Base-by-base conservation (phyloP, 2,329 filamentous ascomycete species). In the Colletotrichum lupini region DNA sequence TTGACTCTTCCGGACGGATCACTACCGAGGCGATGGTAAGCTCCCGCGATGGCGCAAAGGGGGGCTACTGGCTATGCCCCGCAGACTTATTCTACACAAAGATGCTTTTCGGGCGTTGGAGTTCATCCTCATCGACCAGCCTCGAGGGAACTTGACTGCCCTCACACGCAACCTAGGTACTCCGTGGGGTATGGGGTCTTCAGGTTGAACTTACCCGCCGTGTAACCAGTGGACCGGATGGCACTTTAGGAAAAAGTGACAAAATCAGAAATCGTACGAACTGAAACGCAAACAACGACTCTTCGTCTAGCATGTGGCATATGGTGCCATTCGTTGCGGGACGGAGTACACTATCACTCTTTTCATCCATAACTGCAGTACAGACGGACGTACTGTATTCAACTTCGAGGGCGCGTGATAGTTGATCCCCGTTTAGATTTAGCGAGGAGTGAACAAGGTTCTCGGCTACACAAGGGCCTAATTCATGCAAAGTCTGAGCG, bases 401-500 rank as follows among this genome's bases (percentile, higher is more conserved):
- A 5, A 42, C 58, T 61, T 49, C 8, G 37, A 49, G 26, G n/a
- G 9, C 2, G 32, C 26, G 46, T n/a, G 9, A 24, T 49, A 19
- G 11, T 19, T 56, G 14, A 28, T 46, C 32, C 56, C 35, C 22
- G 55, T 37, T 37, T n/a, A n/a, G 28, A 6, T 19, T 49, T 30
- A 5, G 35, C 28, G 49, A 52, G 62, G 37, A 28, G 28, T 7
- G 4, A 72, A 11, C 24, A 60, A 49, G 59, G 35, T 64, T 69
- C 52, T 19, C 5, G 57, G 14, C 58, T 24, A 19, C 37, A 42
- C 58, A 58, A 58, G 37, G 30, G 57, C 52, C 64, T 32, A 30
- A 49, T 58, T 58, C 57, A 72, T 69, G 68, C 62, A 26, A 26
- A n/a, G 19, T 69, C 59, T 56, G n/a, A 35, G 42, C 69, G 53